Base-by-base conservation (phyloP, 2,329 filamentous ascomycete genomes). In the Cladophialophora exuberans region DNA sequence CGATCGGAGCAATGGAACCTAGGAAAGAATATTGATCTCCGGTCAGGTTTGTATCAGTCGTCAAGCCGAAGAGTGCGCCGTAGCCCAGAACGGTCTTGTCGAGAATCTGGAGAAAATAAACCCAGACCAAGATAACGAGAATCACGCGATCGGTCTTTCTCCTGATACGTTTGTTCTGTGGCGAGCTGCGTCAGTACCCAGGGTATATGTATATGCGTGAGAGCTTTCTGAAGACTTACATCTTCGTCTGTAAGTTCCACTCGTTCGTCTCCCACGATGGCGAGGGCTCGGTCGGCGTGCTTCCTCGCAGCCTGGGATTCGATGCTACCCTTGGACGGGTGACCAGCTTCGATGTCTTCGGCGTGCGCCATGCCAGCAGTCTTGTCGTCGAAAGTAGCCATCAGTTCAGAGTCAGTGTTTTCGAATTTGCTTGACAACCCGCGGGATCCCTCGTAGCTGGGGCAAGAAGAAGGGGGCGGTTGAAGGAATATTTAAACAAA, bases 131-230 rank as follows among this genome's bases (percentile, higher is more conserved):
- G 17, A 76, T 68, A 11, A 69, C 30, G 1, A 87, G 73, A 51
- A 88, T 83, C 23, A 76, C 75, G 44, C 74, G 76, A 64, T 87
- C 85, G 1, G 83, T 86, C 68, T 86, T 85, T 36, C 75, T 76
- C 22, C 79, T 76, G 57, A 87, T 85, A 7, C 79, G 77, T 60
- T 74, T 78, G 68, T 79, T 81, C 76, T 78, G 42, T 13, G n/a
- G n/a, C n/a, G n/a, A n/a, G n/a, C n/a, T n/a, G n/a, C n/a, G n/a
- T n/a, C n/a, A n/a, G n/a, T n/a, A n/a, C n/a, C n/a, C n/a, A n/a
- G n/a, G n/a, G n/a, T n/a, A n/a, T n/a, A n/a, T n/a, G n/a, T n/a
- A n/a, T n/a, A n/a, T n/a, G n/a, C n/a, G n/a, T n/a, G n/a, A n/a
- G n/a, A n/a, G n/a, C 6, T 15, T 13, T 7, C 6, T 6, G 23